phyloP scores from a whole-genome alignment of 768 basidiomycete genomes.

The Astraeus odoratus region DNA sequence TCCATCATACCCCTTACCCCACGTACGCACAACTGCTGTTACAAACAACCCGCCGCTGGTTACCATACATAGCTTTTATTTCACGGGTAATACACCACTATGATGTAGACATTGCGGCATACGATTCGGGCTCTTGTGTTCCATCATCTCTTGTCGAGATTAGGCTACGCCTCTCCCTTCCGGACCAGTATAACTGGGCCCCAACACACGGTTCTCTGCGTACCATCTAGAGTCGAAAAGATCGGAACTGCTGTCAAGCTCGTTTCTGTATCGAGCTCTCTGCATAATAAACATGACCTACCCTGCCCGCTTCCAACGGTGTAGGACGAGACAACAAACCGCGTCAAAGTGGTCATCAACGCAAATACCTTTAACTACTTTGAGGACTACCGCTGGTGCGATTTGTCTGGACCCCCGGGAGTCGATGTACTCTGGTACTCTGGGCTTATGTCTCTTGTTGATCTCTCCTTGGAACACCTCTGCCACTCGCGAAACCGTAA shows the following conservation, averaged over 20 bases:
- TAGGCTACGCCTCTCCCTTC: constrained; percentile 38
- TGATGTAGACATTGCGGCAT: too few relatives aligned
- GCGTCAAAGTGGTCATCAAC: constrained; percentile 71
- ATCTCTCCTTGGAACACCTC: constrained; percentile 56
- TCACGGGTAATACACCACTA: too few relatives aligned
- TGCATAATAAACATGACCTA: constrained; percentile 44
- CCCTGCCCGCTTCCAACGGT: constrained; percentile 72
- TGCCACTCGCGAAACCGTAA: constrained; percentile 35
- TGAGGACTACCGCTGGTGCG: constrained; percentile 76
- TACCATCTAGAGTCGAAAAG: constrained; percentile 63
- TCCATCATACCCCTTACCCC: too few relatives aligned
- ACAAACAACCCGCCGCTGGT: too few relatives aligned
- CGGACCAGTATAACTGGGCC: constrained; percentile 48
- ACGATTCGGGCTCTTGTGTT: constrained; percentile 57
- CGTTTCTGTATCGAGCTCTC: constrained; percentile 59
- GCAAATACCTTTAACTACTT: constrained; percentile 69
- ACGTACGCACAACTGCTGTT: too few relatives aligned
- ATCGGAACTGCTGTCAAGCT: constrained; percentile 67
- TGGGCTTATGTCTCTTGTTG: constrained; percentile 33
- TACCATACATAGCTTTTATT: too few relatives aligned
- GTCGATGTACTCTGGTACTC: too few relatives aligned
- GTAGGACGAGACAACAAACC: constrained; percentile 62
- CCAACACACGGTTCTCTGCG: constrained; percentile 64
- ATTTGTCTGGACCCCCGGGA: not conserved
- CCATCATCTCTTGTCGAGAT: constrained; percentile 33